phyloP scores from a whole-genome alignment of 176 grass and related monocot species.

The Rhynchospora tenuis region DNA sequence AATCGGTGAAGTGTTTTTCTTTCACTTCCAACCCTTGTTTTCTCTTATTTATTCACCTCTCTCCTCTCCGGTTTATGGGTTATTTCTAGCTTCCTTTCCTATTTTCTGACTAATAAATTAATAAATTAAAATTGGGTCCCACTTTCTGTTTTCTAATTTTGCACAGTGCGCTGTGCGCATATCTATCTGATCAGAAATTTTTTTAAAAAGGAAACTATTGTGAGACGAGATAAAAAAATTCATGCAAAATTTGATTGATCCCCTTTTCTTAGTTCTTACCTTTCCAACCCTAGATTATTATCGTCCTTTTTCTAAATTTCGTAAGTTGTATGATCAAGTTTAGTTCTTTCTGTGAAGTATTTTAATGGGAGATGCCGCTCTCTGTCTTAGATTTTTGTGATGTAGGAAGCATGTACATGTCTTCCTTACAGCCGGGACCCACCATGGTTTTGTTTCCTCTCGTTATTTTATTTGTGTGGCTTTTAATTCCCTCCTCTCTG shows the following conservation, averaged over 20 bases:
- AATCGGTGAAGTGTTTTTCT: conserved; percentile 21
- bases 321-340: neutral
- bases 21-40: conserved; percentile 12
- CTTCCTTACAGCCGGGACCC: conserved; percentile 4
- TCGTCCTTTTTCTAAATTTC: neutral
- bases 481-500: conserved; percentile 6
- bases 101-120: neutral
- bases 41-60: conserved; percentile 1
- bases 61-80: neutral
- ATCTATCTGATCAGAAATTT: neutral
- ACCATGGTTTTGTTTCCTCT: neutral
- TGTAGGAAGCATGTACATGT: conserved; percentile 7
- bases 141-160: conserved; percentile 18
- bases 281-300: neutral
- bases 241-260: neutral
- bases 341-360: neutral
- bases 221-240: neutral
- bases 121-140: neutral
- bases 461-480: conserved; percentile 12
- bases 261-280: neutral
- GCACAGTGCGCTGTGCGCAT: neutral
- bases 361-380: neutral
- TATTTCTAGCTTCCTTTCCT: neutral
- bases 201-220: neutral
- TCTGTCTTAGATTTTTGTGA: conserved; percentile 18